Percentiles rank a stretch among this genome's conserved stretches.
Evolutionary conservation across 2,329 filamentous ascomycete species (phyloP).

Genomic region (Penicillium oxalicum): DNA sequence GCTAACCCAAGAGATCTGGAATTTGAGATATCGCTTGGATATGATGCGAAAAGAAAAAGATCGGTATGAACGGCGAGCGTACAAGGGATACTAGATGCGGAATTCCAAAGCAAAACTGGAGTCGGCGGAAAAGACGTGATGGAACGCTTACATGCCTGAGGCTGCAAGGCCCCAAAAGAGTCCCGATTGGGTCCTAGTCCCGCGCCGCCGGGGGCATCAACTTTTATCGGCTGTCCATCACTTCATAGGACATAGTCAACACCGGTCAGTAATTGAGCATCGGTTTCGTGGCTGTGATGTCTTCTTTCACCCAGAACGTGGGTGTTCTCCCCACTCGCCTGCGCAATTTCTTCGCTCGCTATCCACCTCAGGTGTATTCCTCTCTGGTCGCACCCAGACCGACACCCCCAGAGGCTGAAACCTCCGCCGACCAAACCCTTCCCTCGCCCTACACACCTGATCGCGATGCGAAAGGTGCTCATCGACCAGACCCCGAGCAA

Average conservation of each 20-base stretch:
- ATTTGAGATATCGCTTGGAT: not conserved
- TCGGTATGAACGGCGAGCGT: conserved; percentile 14
- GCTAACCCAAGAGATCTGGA: conserved; percentile 1
- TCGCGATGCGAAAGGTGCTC: conserved; percentile 38
- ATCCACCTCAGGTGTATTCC: conserved; percentile 61
- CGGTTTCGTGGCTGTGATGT: conserved; percentile 18
- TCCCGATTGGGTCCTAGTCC: conserved; percentile 2
- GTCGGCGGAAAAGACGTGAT: conserved; percentile 7
- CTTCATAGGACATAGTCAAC: not conserved
- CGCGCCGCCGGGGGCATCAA: conserved; percentile 3
- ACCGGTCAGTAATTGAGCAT: conserved; percentile 2
- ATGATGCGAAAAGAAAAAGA: conserved; percentile 3
- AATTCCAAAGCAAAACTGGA: conserved; percentile 8
- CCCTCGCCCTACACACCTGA: conserved; percentile 39
- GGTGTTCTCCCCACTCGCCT: conserved; percentile 64
- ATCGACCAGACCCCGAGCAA: conserved; percentile 27
- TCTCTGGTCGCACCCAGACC: conserved; percentile 28
- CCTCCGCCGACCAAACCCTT: conserved; percentile 18
- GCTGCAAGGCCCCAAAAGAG: conserved; percentile 1
- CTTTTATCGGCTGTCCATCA: conserved; percentile 8
- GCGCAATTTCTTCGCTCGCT: conserved; percentile 80
- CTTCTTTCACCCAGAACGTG: conserved; percentile 14
- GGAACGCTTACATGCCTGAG: conserved; percentile 7
- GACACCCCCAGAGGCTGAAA: conserved; percentile 18
- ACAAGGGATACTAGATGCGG: conserved; percentile 9